Evolutionary conservation across 1,284 basidiomycete species (phyloP), one percentile per base, ranked within the genome.

Genomic region (Apiotrichum veenhuisii): DNA sequence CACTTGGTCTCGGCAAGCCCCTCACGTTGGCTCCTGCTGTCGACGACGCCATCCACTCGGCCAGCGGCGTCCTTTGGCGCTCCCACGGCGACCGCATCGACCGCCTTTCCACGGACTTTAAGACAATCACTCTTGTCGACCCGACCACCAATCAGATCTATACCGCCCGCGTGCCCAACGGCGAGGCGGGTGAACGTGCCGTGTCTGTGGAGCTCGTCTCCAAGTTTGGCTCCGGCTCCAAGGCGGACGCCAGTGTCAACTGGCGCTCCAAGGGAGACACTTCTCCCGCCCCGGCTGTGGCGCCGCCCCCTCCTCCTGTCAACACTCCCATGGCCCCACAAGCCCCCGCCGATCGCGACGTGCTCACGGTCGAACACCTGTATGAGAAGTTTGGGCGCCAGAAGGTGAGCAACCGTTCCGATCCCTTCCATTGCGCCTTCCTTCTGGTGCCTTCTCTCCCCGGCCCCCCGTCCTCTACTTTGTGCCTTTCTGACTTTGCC

Each of bases 161-260:
- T 52, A 57, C 42, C 15, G 55, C 55, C 22, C 42, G 43, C 17
- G 51, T 59, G 3, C 58, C 58, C 49, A 55, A 55, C 42, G 30
- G 17, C 15, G 26, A 47, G n/a, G 15, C 40, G 18, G 22, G 18
- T 9, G 22, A 36, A 11, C 30, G 54, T 23, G 22, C 20, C 11
- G 25, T 42, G 10, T 48, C 50, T 11, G 46, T 40, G 26, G 50
- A 48, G 7, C 34, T 25, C 10, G n/a, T 50, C 23, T 20, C 43
- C 30, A 52, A 55, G 53, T 22, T 41, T 25, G 26, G 22, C 36
- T 65, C 63, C 30, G 26, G 22, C 36, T 65, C 63, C 56, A 73
- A 73, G 56, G 72, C 72, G 7, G 72, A 74, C 53, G 50, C 62
- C 14, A 74, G 71, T 53, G 63, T 52, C 36, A 72, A 74, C 54